Percentiles rank a stretch among this genome's conserved stretches.
phyloP scores from a whole-genome alignment of 768 basidiomycete species.

The Trametes punicea region DNA sequence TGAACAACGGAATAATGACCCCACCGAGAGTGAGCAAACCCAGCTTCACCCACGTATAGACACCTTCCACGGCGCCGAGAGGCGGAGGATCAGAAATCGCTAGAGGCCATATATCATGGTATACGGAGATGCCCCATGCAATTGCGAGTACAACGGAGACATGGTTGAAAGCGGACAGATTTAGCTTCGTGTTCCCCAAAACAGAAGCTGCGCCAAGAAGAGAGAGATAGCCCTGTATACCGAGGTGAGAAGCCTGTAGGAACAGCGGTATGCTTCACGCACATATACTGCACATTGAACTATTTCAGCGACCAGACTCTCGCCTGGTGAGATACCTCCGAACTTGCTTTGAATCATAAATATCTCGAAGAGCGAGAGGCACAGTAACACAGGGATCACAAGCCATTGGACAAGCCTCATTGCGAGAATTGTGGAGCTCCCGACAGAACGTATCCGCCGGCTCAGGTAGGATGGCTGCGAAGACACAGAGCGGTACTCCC shows the following conservation, averaged over 20 bases:
- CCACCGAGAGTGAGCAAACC: conserved; percentile 33
- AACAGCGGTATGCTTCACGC: not conserved
- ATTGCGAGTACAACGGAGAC: conserved; percentile 33
- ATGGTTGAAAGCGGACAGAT: conserved; percentile 29
- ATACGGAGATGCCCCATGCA: conserved; percentile 35
- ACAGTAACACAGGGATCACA: not conserved
- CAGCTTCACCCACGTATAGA: conserved; percentile 37
- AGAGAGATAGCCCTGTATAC: conserved; percentile 33
- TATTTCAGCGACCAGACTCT: not conserved
- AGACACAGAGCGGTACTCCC: no score
- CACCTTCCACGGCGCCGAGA: conserved; percentile 32
- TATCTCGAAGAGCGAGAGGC: not conserved
- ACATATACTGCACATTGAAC: not conserved
- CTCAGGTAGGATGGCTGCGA: not conserved
- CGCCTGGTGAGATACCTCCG: not conserved
- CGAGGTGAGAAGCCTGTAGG: not conserved
- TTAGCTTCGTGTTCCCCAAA: conserved; percentile 25
- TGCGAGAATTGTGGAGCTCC: not conserved
- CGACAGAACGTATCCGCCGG: not conserved
- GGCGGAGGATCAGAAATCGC: conserved; percentile 34
- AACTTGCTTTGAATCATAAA: not conserved
- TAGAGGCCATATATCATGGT: conserved; percentile 39
- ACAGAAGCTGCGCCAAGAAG: conserved; percentile 31
- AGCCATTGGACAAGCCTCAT: not conserved
- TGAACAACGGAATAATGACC: conserved; percentile 36